Percentiles rank a stretch among this genome's conserved stretches.
These are phyloP conservation scores for Lactarius evosmus DNA, from an alignment of 768 basidiomycete species.

Conservation along the genomic window DNA sequence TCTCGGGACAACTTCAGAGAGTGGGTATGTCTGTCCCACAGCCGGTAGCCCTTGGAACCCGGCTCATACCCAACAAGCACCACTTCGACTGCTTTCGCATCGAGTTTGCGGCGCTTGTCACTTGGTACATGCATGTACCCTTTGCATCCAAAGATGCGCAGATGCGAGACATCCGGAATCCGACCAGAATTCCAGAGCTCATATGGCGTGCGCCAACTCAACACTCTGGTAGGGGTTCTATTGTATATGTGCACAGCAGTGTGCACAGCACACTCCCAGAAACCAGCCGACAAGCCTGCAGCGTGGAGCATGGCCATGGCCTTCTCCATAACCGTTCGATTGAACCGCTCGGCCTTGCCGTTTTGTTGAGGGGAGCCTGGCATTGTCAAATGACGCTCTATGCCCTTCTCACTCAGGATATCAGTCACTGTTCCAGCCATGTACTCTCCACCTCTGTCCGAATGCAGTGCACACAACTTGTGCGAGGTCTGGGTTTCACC, in stretches of 20 bases:
- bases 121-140: constrained; percentile 16
- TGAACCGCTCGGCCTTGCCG: constrained; percentile 43
- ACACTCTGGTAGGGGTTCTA: constrained; percentile 31
- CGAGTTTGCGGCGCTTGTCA: not conserved
- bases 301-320: constrained; percentile 38
- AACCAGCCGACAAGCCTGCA: constrained; percentile 35
- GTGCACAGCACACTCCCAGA: constrained; percentile 41
- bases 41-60: constrained; percentile 22
- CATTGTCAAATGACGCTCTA: constrained; percentile 37
- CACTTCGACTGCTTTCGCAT: not conserved
- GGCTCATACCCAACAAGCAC: constrained; percentile 5
- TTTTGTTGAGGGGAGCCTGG: constrained; percentile 46
- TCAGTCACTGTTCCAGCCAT: constrained; percentile 35
- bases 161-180: constrained; percentile 19
- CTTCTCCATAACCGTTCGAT: constrained; percentile 37
- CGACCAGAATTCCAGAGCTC: constrained; percentile 11
- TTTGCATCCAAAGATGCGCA: constrained; percentile 19
- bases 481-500: constrained; percentile 33
- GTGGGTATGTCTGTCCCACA: not conserved
- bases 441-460: constrained; percentile 31
- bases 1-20: too few relatives aligned
- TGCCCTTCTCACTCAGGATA: constrained; percentile 39
- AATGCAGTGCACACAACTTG: constrained; percentile 37
- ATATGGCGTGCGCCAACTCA: constrained; percentile 31
- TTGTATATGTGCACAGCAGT: constrained; percentile 41